Evolutionary conservation across 257 asterid genomes (phyloP).

Genomic region (Solanum megistacrolobum): DNA sequence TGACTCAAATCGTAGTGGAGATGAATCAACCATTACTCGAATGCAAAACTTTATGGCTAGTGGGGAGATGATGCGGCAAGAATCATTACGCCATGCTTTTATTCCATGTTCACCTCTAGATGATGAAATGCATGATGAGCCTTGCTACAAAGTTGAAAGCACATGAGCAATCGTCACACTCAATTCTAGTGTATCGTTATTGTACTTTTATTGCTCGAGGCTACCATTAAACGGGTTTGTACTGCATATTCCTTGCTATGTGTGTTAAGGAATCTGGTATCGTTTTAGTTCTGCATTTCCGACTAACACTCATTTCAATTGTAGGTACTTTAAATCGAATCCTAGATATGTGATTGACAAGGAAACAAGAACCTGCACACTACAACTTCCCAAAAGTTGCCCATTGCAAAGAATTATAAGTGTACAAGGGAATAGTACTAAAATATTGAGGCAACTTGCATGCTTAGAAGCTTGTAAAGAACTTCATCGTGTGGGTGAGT

Average conservation of each 20-base stretch:
- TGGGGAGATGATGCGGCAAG: slow-evolving; percentile 61
- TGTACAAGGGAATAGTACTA: slow-evolving; percentile 25
- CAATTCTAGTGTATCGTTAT: slow-evolving; percentile 51
- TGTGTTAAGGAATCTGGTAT: not conserved
- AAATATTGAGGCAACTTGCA: slow-evolving; percentile 53
- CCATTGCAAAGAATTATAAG: slow-evolving; percentile 30
- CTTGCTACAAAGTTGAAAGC: slow-evolving; percentile 42
- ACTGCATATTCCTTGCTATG: not conserved
- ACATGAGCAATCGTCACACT: slow-evolving; percentile 60
- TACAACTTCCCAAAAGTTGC: slow-evolving; percentile 62
- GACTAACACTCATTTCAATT: no score
- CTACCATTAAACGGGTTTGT: slow-evolving; percentile 78
- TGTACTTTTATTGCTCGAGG: slow-evolving; percentile 64
- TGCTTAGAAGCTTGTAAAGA: slow-evolving; percentile 79
- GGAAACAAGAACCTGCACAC: slow-evolving; percentile 32
- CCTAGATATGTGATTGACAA: slow-evolving; percentile 48
- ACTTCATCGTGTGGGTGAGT: slow-evolving; percentile 56
- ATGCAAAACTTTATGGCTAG: slow-evolving; percentile 43
- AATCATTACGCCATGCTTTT: slow-evolving; percentile 46
- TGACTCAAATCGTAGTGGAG: slow-evolving; percentile 32
- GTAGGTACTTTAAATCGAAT: slow-evolving; percentile 47
- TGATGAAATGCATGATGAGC: slow-evolving; percentile 29
- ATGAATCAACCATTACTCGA: slow-evolving; percentile 26
- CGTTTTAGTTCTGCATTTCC: no score
- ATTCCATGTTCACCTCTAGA: slow-evolving; percentile 52